Conservation (phyloP, 257 asterid genomes). For the Lithospermum erythrorhizon region DNA sequence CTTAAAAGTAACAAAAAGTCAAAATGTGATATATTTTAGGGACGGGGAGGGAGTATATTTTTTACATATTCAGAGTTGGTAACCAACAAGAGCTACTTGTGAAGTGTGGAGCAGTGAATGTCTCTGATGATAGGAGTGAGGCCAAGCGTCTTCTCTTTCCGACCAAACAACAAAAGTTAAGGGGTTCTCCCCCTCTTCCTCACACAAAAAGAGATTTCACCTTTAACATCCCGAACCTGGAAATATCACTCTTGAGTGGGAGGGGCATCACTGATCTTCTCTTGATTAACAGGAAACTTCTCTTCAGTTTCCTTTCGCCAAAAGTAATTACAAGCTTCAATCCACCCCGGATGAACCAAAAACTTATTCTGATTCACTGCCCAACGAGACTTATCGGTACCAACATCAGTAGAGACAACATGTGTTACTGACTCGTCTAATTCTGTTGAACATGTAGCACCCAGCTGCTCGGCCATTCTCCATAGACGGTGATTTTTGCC, state of each 20-base stretch:
- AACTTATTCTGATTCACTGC: slow-evolving; percentile 41
- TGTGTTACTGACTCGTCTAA: slow-evolving; percentile 54
- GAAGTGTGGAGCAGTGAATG: too few species aligned
- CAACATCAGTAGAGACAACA: slow-evolving; percentile 53
- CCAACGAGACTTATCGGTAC: slow-evolving; percentile 30
- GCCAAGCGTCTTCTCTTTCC: too few species aligned
- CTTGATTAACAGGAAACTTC: slow-evolving; percentile 33
- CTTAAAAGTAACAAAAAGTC: too few species aligned
- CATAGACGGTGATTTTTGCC: slow-evolving; percentile 52
- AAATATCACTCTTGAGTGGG: neutral
- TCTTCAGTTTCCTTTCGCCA: slow-evolving; percentile 74
- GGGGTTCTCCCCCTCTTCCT: too few species aligned
- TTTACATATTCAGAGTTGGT: too few species aligned
- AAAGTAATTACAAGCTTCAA: slow-evolving; percentile 54
- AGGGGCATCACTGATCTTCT: slow-evolving; percentile 16
- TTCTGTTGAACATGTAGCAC: slow-evolving; percentile 54
- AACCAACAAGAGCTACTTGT: too few species aligned
- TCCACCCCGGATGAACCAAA: slow-evolving; percentile 66
- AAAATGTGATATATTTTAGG: too few species aligned
- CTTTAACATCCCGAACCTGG: neutral
- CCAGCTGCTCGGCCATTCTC: slow-evolving; percentile 65
- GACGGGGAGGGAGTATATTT: too few species aligned
- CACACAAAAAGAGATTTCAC: too few species aligned
- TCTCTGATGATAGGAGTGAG: too few species aligned
- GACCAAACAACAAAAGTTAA: too few species aligned